Conservation (phyloP, 179 eudicot genomes). For the Silene vulgaris region DNA sequence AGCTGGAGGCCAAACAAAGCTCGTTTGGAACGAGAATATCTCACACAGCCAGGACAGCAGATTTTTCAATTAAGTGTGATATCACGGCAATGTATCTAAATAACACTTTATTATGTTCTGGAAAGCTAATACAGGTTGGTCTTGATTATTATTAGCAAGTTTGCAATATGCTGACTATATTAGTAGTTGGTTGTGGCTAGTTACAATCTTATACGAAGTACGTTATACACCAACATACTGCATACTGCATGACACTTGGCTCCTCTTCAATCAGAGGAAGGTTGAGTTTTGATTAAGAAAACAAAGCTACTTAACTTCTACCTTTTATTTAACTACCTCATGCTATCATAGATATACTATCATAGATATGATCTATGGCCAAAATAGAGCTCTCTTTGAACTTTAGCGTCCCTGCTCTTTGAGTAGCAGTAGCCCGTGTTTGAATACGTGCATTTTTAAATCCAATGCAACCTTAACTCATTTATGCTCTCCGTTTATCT, state of each 20-base stretch:
- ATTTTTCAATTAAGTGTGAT: slow-evolving; percentile 17
- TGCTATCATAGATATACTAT: neutral
- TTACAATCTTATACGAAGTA: neutral
- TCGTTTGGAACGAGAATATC: slow-evolving; percentile 60
- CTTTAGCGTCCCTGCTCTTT: slow-evolving; percentile 3
- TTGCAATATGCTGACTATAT: neutral
- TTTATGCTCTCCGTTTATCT: neutral
- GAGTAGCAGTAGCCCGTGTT: neutral
- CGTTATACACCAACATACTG: neutral
- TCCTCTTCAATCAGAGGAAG: neutral
- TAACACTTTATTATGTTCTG: slow-evolving; percentile 12
- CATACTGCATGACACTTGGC: neutral
- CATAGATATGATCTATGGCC: neutral
- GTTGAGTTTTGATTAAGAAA: neutral
- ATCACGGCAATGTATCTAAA: slow-evolving; percentile 13
- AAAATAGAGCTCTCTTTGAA: neutral
- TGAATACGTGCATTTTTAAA: neutral
- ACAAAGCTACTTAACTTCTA: neutral
- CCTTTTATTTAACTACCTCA: neutral
- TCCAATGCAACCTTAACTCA: slow-evolving; percentile 6
- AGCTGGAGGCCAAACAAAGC: slow-evolving; percentile 73
- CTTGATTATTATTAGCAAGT: slow-evolving; percentile 6
- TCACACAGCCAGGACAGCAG: slow-evolving; percentile 26
- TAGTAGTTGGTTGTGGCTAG: slow-evolving; percentile 7
- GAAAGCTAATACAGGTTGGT: slow-evolving; percentile 23